Evolutionary conservation across 2,329 filamentous ascomycete species (phyloP).

Genomic region (Aspergillus quadrilineatus): DNA sequence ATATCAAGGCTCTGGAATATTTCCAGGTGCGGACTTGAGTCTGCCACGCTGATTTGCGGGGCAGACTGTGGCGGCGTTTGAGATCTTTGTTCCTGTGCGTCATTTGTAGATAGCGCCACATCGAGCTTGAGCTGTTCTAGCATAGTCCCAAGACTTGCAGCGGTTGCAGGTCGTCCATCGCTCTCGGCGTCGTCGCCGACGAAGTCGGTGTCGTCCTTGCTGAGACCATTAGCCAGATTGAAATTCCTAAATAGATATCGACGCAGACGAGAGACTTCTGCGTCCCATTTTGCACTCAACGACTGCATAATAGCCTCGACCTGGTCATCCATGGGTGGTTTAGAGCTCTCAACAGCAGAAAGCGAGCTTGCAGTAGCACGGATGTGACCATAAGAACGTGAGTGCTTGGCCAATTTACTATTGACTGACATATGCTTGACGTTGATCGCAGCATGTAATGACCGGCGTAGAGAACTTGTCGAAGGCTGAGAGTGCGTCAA

Average conservation of each 20-base stretch:
- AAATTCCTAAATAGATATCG: slow-evolving; percentile 50
- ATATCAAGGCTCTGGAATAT: slow-evolving; percentile 21
- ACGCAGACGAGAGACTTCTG: slow-evolving; percentile 43
- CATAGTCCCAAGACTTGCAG: slow-evolving; percentile 39
- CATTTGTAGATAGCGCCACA: slow-evolving; percentile 31
- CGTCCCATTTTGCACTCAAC: slow-evolving; percentile 47
- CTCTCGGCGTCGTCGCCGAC: slow-evolving; percentile 34
- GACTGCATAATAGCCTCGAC: slow-evolving; percentile 43
- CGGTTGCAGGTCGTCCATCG: slow-evolving; percentile 40
- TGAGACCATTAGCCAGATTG: slow-evolving; percentile 39
- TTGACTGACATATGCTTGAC: slow-evolving; percentile 30
- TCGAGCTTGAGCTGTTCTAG: slow-evolving; percentile 40
- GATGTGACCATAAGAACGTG: slow-evolving; percentile 20
- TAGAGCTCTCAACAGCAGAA: slow-evolving; percentile 23
- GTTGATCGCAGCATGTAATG: slow-evolving; percentile 42
- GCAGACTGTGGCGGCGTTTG: slow-evolving; percentile 4
- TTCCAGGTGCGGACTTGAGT: slow-evolving; percentile 19
- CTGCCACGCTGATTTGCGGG: slow-evolving; percentile 3
- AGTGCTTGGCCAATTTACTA: slow-evolving; percentile 35
- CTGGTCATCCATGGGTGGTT: slow-evolving; percentile 37
- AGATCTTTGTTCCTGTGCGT: slow-evolving; percentile 22
- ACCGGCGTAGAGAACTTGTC: slow-evolving; percentile 44
- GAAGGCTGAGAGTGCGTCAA: slow-evolving; percentile 29
- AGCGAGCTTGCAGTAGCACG: slow-evolving; percentile 17
- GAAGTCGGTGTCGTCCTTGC: slow-evolving; percentile 14